A percentile compares a stretch with the other conserved stretches of the same genome.
Evolutionary conservation across 345 rosid genomes (phyloP).

Genomic region (Aurinia saxatilis): DNA sequence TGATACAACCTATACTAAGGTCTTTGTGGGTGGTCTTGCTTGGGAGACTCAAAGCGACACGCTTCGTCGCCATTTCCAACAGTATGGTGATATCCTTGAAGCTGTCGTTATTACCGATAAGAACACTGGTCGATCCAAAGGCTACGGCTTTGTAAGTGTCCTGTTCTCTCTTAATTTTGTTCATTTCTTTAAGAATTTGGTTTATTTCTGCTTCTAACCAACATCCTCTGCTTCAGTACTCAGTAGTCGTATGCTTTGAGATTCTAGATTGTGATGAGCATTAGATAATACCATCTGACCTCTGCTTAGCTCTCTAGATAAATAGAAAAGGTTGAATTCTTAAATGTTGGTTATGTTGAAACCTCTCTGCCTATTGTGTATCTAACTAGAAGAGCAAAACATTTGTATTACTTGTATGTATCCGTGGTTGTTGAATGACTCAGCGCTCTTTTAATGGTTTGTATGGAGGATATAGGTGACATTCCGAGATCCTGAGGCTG

Average conservation of each 20-base stretch:
- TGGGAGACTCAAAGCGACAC: slow-evolving; percentile 94
- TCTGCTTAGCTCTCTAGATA: neutral
- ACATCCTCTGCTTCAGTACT: slow-evolving; percentile 10
- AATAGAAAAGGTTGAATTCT: neutral
- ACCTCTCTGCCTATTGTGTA: too few relatives aligned
- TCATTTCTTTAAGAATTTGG: neutral
- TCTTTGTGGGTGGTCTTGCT: slow-evolving; percentile 88
- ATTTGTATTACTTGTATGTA: neutral
- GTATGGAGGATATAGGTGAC: slow-evolving; percentile 90
- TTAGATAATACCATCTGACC: too few relatives aligned
- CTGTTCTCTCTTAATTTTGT: neutral
- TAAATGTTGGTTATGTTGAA: neutral
- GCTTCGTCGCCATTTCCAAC: slow-evolving; percentile 76
- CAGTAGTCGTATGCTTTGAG: slow-evolving; percentile 9
- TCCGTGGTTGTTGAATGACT: slow-evolving; percentile 36
- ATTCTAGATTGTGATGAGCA: too few relatives aligned
- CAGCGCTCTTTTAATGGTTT: slow-evolving; percentile 34
- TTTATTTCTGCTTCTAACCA: neutral
- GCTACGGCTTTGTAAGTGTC: slow-evolving; percentile 96
- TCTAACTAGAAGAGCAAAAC: neutral
- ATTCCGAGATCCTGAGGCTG: slow-evolving; percentile 92
- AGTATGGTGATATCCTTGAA: slow-evolving; percentile 83
- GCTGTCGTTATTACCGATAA: slow-evolving; percentile 95
- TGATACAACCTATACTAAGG: slow-evolving; percentile 79
- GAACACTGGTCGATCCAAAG: slow-evolving; percentile 94